Base-by-base conservation (phyloP, 1,284 basidiomycete genomes). In the Heterobasidion annosum region DNA sequence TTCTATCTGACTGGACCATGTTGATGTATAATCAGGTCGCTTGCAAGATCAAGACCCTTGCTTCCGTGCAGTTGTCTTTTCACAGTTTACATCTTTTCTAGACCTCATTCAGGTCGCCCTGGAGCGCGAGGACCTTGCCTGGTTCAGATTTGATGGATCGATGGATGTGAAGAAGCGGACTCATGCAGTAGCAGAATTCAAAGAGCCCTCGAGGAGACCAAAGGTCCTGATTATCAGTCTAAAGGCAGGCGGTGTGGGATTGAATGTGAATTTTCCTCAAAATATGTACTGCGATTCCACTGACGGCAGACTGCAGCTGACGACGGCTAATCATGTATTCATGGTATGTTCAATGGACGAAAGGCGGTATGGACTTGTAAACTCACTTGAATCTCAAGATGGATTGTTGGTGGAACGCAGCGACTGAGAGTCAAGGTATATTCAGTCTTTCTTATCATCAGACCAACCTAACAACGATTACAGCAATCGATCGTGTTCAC, bases 361-460 rank as follows among this genome's bases (percentile, higher is more conserved):
- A 62, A 2, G 16, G 34, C 13, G 12, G 56, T 48, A 13, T 25
- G 25, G 25, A 25, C 25, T 25, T 25, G 25, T 25, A 4, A 25
- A 25, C 25, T 25, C 47, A 18, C 46, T 3, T 33, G 8, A 48
- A n/a, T 48, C 54, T 45, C 4, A 56, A 90, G 91, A 93, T 95
- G 91, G 93, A 96, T 63, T 94, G 91, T 58, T 95, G 91, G 91
- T 96, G 92, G 91, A 95, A 94, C 66, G 83, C 91, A 25, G 92
- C 92, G 0, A 87, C 81, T 18, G 93, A 95, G 68, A 87, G 88
- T 59, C 93, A 97, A 78, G 93, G 90, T 91, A 58, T 60, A 73
- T 60, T 1, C 8, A 49, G 10, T 15, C 15, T 1, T 8, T 45
- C 16, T 33, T 52, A 18, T 54, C 43, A 35, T 54, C 54, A 49